A percentile compares a stretch with the other conserved stretches of the same genome.
Evolutionary conservation across 2,329 filamentous ascomycete species (phyloP).

Genomic region (Claviceps spartinae): DNA sequence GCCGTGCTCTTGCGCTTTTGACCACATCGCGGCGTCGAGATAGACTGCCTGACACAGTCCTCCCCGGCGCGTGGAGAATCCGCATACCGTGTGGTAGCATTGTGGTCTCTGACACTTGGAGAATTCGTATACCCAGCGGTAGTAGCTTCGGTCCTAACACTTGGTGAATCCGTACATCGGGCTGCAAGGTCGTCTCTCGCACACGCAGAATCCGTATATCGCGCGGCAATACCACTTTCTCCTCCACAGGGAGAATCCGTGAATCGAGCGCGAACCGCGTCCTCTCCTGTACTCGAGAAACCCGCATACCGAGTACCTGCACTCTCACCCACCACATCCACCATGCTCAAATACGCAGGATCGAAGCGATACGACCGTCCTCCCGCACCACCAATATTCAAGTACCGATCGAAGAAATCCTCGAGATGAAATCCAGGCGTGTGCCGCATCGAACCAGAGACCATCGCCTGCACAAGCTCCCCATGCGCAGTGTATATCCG

Average conservation of each 20-base stretch:
- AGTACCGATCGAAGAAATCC: conserved; percentile 76
- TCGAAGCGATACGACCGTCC: conserved; percentile 54
- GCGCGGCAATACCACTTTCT: conserved; percentile 25
- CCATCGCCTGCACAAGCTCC: conserved; percentile 62
- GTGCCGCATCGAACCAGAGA: conserved; percentile 53
- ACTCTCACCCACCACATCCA: conserved; percentile 51
- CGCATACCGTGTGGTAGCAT: conserved; percentile 36
- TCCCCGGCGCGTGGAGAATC: conserved; percentile 32
- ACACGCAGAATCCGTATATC: conserved; percentile 37
- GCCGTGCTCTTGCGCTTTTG: conserved; percentile 34
- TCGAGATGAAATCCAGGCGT: conserved; percentile 72
- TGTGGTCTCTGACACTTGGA: no score
- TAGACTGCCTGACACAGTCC: conserved; percentile 11
- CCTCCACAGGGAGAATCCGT: conserved; percentile 28
- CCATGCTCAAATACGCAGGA: conserved; percentile 57
- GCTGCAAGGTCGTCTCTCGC: conserved; percentile 29
- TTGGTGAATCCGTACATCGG: conserved; percentile 38
- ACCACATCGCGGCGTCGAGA: conserved; percentile 14
- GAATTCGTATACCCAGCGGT: no score
- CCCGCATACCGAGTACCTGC: conserved; percentile 42
- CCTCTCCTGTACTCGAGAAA: conserved; percentile 29
- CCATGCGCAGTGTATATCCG: conserved; percentile 65
- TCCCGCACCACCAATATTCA: conserved; percentile 40
- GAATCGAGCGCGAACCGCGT: conserved; percentile 32
- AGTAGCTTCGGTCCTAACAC: conserved; percentile 19